Percentiles rank a stretch among this genome's conserved stretches.
phyloP scores from a whole-genome alignment of 2,329 filamentous ascomycete species.

The Colletotrichum salicis region DNA sequence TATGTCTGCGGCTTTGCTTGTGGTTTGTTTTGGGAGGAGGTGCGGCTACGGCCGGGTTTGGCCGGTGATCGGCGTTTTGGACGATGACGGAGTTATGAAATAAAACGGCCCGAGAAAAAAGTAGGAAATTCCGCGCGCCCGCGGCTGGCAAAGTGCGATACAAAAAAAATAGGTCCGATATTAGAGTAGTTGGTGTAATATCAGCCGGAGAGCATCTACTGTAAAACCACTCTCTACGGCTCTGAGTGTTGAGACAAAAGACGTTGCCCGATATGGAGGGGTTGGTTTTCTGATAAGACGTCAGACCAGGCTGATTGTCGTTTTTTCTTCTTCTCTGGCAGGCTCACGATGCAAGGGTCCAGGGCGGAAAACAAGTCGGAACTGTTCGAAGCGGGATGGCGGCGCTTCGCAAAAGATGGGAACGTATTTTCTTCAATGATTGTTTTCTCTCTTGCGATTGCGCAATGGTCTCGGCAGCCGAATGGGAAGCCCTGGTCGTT shows the following conservation, averaged over 20 bases:
- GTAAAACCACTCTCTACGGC: neutral
- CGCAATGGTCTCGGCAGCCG: constrained; percentile 28
- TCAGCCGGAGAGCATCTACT: neutral
- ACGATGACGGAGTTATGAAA: neutral
- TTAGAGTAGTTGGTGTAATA: neutral
- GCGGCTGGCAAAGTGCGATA: no score
- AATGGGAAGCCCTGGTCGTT: constrained; percentile 10
- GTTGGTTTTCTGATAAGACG: constrained; percentile 1
- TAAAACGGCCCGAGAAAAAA: neutral
- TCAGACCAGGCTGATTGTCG: constrained; percentile 1
- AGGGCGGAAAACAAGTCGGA: constrained; percentile 7
- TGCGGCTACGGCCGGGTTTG: constrained; percentile 27
- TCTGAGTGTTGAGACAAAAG: neutral
- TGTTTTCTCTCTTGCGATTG: constrained; percentile 15
- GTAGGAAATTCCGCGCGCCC: neutral
- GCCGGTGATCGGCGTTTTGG: constrained; percentile 11
- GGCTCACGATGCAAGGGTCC: constrained; percentile 24
- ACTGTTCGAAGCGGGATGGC: neutral
- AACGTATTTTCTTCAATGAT: constrained; percentile 11
- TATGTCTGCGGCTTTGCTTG: neutral
- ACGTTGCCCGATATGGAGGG: neutral
- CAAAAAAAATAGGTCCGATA: no score
- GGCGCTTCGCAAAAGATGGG: neutral
- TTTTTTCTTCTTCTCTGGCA: no score
- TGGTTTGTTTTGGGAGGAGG: neutral